Conservation (phyloP, 306 rosid species). For the Prunus mira region DNA sequence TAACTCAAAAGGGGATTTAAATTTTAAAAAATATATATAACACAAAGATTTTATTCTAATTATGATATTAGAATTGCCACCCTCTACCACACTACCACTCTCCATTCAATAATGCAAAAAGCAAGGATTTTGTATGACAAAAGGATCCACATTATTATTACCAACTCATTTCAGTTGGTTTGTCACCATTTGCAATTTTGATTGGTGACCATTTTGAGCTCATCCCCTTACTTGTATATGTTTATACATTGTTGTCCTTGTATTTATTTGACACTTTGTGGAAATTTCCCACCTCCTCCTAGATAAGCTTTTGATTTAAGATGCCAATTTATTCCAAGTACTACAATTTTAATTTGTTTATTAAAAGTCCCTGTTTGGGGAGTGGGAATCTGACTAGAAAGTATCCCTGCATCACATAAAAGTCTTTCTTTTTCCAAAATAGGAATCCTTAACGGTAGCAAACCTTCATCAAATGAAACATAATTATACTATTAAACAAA, state of each 20-base stretch:
- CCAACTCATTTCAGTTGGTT: conserved; percentile 56
- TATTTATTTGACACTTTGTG: conserved; percentile 12
- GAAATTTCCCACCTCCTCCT: conserved; percentile 38
- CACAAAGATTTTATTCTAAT: conserved; percentile 27
- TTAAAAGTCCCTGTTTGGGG: conserved; percentile 14
- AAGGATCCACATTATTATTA: conserved; percentile 38
- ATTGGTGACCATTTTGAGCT: conserved; percentile 17
- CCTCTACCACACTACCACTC: conserved; percentile 25
- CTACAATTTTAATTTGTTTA: background rate
- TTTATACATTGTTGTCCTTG: background rate
- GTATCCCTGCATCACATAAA: conserved; percentile 15
- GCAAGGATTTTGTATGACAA: conserved; percentile 22
- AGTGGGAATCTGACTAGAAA: conserved; percentile 46
- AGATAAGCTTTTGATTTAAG: conserved; percentile 37
- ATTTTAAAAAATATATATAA: background rate
- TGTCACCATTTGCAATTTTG: conserved; percentile 47
- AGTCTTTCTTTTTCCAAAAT: conserved; percentile 24
- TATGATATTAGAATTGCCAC: conserved; percentile 34
- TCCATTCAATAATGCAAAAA: conserved; percentile 42
- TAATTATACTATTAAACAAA: conserved; percentile 16
- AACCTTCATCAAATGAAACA: conserved; percentile 31
- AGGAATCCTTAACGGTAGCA: conserved; percentile 67
- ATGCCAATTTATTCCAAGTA: conserved; percentile 12
- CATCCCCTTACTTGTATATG: too few species aligned
- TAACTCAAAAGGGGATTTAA: conserved; percentile 9